Percentiles rank a stretch among this genome's conserved stretches.
phyloP scores from a whole-genome alignment of 768 basidiomycete species.

The Sistotremastrum niveocremeum region DNA sequence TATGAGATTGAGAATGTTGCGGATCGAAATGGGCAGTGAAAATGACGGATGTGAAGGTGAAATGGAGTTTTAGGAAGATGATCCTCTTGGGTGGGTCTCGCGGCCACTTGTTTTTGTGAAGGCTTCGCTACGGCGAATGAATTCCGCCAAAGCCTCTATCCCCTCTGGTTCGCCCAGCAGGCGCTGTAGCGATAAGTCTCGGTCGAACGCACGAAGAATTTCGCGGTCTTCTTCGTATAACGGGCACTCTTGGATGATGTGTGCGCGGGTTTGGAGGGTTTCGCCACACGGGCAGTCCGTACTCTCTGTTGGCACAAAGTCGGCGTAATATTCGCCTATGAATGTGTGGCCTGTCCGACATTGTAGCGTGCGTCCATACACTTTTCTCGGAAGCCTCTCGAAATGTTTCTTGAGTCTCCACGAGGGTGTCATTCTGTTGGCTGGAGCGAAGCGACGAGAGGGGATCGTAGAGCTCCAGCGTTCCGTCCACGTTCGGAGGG shows the following conservation, averaged over 20 bases:
- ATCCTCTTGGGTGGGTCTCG: no score
- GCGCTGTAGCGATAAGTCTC: background rate
- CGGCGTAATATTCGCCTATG: conserved; percentile 10
- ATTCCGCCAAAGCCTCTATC: conserved; percentile 6
- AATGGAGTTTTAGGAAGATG: no score
- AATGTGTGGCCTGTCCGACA: conserved; percentile 10
- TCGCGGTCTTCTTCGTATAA: conserved; percentile 5
- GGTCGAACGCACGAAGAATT: conserved; percentile 2
- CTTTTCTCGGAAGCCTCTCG: no score
- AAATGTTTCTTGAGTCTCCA: no score
- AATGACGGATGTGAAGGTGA: no score
- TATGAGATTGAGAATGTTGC: no score
- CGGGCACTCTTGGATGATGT: conserved; percentile 6
- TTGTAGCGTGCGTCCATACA: no score
- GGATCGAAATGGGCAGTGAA: no score
- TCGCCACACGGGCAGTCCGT: conserved; percentile 5
- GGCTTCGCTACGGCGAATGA: conserved; percentile 5
- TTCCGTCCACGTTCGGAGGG: no score
- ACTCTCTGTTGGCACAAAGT: conserved; percentile 5
- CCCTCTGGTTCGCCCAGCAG: conserved; percentile 10
- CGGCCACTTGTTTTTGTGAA: conserved; percentile 11
- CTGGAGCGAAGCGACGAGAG: no score
- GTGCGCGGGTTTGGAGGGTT: conserved; percentile 5
- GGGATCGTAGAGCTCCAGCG: no score
- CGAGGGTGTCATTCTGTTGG: no score